A percentile compares a stretch with the other conserved stretches of the same genome.
These are phyloP conservation scores for Dichotomocladium elegans DNA, from an alignment of 371 early-diverging fungal genomes.

Conservation along the genomic window DNA sequence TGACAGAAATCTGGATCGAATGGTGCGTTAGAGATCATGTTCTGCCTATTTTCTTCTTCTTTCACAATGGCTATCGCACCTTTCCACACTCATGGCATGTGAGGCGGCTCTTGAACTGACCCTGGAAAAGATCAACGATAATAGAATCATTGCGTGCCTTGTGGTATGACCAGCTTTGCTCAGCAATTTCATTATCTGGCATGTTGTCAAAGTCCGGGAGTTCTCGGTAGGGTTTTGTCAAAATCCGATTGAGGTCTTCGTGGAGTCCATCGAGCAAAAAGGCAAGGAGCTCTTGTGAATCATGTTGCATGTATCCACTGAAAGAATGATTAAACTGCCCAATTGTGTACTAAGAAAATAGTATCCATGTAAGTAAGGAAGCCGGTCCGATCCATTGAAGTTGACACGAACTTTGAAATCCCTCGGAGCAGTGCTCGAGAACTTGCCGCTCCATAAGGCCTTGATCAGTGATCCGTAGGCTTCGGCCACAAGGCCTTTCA, in stretches of 20 bases:
- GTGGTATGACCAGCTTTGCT: conserved; percentile 58
- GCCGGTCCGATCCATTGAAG: not conserved
- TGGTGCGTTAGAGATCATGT: too few species aligned
- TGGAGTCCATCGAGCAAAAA: conserved; percentile 62
- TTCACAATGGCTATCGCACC: conserved; percentile 8
- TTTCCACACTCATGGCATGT: conserved; percentile 67
- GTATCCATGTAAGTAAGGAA: not conserved
- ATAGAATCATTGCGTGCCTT: conserved; percentile 65
- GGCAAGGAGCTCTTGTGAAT: conserved; percentile 64
- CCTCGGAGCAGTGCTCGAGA: conserved; percentile 54
- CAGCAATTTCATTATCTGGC: conserved; percentile 58
- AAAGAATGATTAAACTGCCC: conserved; percentile 65
- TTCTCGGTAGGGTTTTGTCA: conserved; percentile 74
- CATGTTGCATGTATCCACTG: conserved; percentile 72
- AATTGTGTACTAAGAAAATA: conserved; percentile 41
- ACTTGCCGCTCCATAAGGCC: conserved; percentile 55
- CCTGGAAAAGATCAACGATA: conserved; percentile 81
- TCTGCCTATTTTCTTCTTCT: not conserved
- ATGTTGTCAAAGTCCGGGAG: conserved; percentile 67
- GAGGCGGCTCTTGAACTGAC: conserved; percentile 73
- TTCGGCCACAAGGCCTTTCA: conserved; percentile 61
- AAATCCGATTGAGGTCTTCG: conserved; percentile 68
- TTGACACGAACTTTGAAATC: conserved; percentile 46
- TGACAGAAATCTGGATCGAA: conserved; percentile 45
- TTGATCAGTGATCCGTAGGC: conserved; percentile 61